Conservation (phyloP, 306 rosid genomes). For the Cicer chorassanicum region DNA sequence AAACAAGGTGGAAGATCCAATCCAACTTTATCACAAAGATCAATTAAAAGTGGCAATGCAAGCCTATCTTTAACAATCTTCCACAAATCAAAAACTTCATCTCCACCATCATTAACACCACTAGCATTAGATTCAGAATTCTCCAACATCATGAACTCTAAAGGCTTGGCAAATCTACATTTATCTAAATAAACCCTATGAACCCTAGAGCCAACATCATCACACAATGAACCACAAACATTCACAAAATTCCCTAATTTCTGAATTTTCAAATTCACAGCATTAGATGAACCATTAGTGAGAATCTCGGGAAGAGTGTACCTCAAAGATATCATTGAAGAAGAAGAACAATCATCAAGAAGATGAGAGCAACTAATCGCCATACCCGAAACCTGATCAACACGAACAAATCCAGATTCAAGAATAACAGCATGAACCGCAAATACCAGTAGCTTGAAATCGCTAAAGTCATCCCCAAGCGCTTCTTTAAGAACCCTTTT, state of each 20-base stretch:
- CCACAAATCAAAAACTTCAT: slow-evolving; percentile 70
- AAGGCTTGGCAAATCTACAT: slow-evolving; percentile 46
- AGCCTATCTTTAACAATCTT: slow-evolving; percentile 75
- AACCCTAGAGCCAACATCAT: slow-evolving; percentile 49
- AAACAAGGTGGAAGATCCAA: slow-evolving; percentile 69
- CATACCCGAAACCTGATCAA: slow-evolving; percentile 50
- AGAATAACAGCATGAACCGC: slow-evolving; percentile 70
- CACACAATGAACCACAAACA: slow-evolving; percentile 65
- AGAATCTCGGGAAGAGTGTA: slow-evolving; percentile 71
- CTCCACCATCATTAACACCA: slow-evolving; percentile 39
- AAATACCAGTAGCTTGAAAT: slow-evolving; percentile 54
- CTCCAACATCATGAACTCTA: slow-evolving; percentile 48
- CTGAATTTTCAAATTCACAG: slow-evolving; percentile 66
- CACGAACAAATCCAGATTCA: slow-evolving; percentile 75
- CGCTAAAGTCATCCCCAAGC: slow-evolving; percentile 46
- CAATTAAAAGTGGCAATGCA: slow-evolving; percentile 75
- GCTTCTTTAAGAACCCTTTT: slow-evolving; percentile 60
- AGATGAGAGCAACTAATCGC: slow-evolving; percentile 43
- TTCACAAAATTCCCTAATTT: slow-evolving; percentile 59
- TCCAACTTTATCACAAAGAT: slow-evolving; percentile 71
- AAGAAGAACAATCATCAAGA: slow-evolving; percentile 55
- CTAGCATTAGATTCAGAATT: slow-evolving; percentile 45
- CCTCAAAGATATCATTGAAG: slow-evolving; percentile 54
- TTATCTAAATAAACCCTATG: slow-evolving; percentile 58
- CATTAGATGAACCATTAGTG: slow-evolving; percentile 36